Conservation (phyloP, 306 rosid genomes). For the Phaseolus lunatus region DNA sequence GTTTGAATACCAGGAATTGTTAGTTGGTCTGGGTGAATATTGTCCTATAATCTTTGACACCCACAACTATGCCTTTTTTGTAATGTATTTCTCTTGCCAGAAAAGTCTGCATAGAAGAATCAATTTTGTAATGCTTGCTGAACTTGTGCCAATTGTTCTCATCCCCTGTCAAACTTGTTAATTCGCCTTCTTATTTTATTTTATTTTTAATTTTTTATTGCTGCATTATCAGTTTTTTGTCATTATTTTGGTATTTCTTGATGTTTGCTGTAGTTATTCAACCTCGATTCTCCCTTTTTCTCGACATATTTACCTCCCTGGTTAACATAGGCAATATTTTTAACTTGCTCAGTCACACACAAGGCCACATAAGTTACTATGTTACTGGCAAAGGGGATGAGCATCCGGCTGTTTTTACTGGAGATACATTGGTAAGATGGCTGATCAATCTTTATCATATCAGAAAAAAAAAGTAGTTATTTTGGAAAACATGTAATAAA, state of each 20-base stretch:
- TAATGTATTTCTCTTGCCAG: slow-evolving; percentile 2
- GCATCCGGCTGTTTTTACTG: slow-evolving; percentile 88
- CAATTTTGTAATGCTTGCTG: slow-evolving; percentile 19
- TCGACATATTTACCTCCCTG: slow-evolving; percentile 6
- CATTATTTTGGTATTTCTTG: slow-evolving; percentile 26
- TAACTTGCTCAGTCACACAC: slow-evolving; percentile 78
- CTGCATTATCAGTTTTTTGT: slow-evolving; percentile 15
- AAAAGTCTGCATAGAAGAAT: slow-evolving; percentile 36
- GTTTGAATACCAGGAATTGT: slow-evolving; percentile 20
- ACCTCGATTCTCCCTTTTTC: slow-evolving; percentile 23
- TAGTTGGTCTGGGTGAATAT: slow-evolving; percentile 16
- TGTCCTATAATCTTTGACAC: neutral
- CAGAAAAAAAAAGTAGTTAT: neutral
- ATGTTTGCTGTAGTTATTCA: slow-evolving; percentile 15
- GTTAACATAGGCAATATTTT: slow-evolving; percentile 40
- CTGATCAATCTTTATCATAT: slow-evolving; percentile 16
- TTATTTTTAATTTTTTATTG: neutral
- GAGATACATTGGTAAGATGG: slow-evolving; percentile 86
- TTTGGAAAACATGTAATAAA: slow-evolving; percentile 31
- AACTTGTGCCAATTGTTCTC: slow-evolving; percentile 6
- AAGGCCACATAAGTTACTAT: slow-evolving; percentile 91
- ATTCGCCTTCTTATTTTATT: neutral
- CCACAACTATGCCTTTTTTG: neutral
- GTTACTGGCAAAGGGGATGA: slow-evolving; percentile 75
- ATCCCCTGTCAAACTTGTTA: neutral